Evolutionary conservation across 1,284 basidiomycete species (phyloP).

Genomic region (Ceratobasidium sp.): DNA sequence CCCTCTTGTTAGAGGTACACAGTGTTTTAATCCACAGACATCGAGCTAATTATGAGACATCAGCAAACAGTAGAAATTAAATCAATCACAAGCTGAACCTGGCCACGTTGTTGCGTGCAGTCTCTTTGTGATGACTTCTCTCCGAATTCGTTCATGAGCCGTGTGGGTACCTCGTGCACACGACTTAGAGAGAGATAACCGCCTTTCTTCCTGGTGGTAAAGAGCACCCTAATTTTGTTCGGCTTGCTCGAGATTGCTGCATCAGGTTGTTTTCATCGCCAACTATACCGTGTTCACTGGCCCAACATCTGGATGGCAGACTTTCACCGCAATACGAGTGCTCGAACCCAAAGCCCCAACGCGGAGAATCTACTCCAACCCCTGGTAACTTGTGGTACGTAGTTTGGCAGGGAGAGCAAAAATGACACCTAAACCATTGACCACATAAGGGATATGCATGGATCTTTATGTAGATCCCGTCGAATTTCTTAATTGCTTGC

Average conservation of each 20-base stretch:
- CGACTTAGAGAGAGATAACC: neutral
- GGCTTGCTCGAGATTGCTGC: no score
- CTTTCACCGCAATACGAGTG: neutral
- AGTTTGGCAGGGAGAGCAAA: neutral
- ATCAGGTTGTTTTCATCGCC: no score
- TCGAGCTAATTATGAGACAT: neutral
- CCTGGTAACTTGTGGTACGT: constrained; percentile 33
- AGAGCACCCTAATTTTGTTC: neutral
- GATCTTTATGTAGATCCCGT: constrained; percentile 35
- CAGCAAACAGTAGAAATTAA: neutral
- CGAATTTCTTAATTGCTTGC: constrained; percentile 28
- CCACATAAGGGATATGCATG: constrained; percentile 30
- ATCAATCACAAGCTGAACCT: neutral
- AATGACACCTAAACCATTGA: neutral
- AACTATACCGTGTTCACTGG: no score
- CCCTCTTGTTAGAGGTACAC: constrained; percentile 59
- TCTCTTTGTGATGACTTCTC: neutral
- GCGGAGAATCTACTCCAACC: constrained; percentile 16
- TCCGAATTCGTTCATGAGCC: neutral
- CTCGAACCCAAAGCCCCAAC: neutral
- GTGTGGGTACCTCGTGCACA: constrained; percentile 7
- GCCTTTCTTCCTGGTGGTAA: neutral
- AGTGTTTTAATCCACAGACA: neutral
- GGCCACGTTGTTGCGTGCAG: neutral
- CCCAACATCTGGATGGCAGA: constrained; percentile 6